Base-by-base conservation (phyloP, 1,284 basidiomycete genomes). In the Fomitopsis palustris region DNA sequence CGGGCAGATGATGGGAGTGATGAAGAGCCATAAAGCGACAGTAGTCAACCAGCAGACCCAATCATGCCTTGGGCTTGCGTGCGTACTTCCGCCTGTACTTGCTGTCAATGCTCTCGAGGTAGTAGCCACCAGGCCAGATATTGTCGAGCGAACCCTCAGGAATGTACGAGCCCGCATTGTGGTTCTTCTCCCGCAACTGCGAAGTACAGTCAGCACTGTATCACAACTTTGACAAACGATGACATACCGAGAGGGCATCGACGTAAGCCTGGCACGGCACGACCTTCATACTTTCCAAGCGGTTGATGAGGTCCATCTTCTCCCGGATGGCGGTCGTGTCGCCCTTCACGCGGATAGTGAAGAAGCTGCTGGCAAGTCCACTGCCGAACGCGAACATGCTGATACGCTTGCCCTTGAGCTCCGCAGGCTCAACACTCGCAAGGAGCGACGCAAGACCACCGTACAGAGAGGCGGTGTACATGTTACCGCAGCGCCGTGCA, bases 381-480 rank as follows among this genome's bases (percentile, higher is more conserved):
- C 87, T 90, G 55, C 96, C 96, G 74, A 96, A 98, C 52, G 93
- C 94, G 81, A 95, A 99, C 82, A 98, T 82, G 66, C 88, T 89
- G 71, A 96, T 81, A 39, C 93, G 85, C 82, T 95, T 96, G 76
- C 85, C 88, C 67, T 81, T 74, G 59, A 95, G 77, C 62, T 87
- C 78, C 17, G 81, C 75, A 8, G 90, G 85, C 65, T 86, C 83
- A 45, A 91, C 83, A 47, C 81, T 81, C 55, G 90, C 83, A 52
- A 97, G 71, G 37, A 96, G 78, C 16, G 89, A 93, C 37, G 95
- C 92, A 61, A 99, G 85, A 65, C 93, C 95, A 58, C 94, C 95
- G 74, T 96, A 98, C 29, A 99, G 81, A 47, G 94, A 96, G n/a
- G 91, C 96, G 23, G 96, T 96, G 85, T 99, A 98, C 92, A 96